Evolutionary conservation across 768 basidiomycete genomes (phyloP).

Genomic region (Termitomyces sp.): DNA sequence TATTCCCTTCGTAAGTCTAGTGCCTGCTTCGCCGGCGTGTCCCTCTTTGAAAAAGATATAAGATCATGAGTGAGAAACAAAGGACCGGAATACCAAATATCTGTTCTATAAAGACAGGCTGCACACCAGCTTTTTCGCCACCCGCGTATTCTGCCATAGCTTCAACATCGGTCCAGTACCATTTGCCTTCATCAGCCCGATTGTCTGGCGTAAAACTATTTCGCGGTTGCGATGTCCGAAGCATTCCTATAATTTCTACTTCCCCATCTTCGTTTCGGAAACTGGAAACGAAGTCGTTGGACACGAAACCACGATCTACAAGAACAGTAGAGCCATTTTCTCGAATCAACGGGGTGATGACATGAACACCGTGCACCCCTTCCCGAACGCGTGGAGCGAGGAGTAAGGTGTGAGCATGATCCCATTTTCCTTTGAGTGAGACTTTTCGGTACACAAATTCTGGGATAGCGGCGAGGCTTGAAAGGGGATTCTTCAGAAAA

Average conservation of each 20-base stretch:
- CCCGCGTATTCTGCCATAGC: constrained; percentile 79
- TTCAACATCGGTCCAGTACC: constrained; percentile 90
- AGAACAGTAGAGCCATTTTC: constrained; percentile 80
- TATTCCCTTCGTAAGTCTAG: constrained; percentile 62
- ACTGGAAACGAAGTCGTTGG: constrained; percentile 40
- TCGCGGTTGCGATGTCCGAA: constrained; percentile 71
- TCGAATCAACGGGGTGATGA: constrained; percentile 84
- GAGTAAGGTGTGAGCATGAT: constrained; percentile 74
- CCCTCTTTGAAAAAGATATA: constrained; percentile 56
- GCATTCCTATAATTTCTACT: constrained; percentile 82
- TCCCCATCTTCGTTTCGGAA: constrained; percentile 45
- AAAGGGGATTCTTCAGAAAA: constrained; percentile 18
- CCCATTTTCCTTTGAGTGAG: constrained; percentile 72
- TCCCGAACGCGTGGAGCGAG: constrained; percentile 87
- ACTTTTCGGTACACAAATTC: constrained; percentile 92
- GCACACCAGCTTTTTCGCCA: constrained; percentile 68
- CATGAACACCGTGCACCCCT: constrained; percentile 82
- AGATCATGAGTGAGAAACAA: not conserved
- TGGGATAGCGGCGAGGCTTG: constrained; percentile 68
- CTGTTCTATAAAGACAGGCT: constrained; percentile 88
- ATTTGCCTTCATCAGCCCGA: constrained; percentile 70
- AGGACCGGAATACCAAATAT: constrained; percentile 65
- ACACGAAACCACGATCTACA: constrained; percentile 92
- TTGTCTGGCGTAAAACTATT: constrained; percentile 91
- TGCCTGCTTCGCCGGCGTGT: constrained; percentile 70